phyloP scores from a whole-genome alignment of 768 basidiomycete genomes.

The Podaxis sp. region DNA sequence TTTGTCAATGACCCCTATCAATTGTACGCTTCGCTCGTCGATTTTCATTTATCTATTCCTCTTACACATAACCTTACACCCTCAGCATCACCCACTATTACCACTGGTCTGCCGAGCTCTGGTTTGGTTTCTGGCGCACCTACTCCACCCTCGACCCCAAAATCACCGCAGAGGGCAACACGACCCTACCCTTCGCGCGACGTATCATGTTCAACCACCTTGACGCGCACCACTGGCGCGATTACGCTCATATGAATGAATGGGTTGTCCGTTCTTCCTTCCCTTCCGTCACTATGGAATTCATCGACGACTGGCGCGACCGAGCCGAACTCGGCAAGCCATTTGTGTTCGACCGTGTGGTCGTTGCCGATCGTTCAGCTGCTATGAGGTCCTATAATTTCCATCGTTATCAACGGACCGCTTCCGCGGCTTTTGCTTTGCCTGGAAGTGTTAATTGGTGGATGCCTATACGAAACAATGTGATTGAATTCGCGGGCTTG shows the following conservation, averaged over 20 bases:
- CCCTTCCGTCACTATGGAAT: conserved; percentile 80
- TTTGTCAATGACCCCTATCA: conserved; percentile 84
- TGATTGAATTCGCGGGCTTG: conserved; percentile 70
- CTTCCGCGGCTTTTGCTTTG: conserved; percentile 71
- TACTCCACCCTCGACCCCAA: conserved; percentile 78
- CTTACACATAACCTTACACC: not conserved
- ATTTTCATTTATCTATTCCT: not conserved
- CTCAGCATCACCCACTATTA: conserved; percentile 87
- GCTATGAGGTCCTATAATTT: conserved; percentile 73
- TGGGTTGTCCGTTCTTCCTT: conserved; percentile 79
- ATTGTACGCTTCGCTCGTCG: conserved; percentile 46
- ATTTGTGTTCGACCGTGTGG: conserved; percentile 83
- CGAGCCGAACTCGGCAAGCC: conserved; percentile 66
- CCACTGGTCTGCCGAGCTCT: conserved; percentile 90
- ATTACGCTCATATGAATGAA: conserved; percentile 91
- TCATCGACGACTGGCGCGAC: conserved; percentile 81
- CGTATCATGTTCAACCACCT: conserved; percentile 77
- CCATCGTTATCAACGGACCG: conserved; percentile 70
- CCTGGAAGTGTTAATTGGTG: conserved; percentile 85
- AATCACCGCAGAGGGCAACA: conserved; percentile 66
- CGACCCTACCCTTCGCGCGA: conserved; percentile 69
- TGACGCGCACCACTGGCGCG: conserved; percentile 81
- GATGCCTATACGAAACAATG: conserved; percentile 71
- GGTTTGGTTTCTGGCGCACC: conserved; percentile 90
- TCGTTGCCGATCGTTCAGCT: conserved; percentile 85